Evolutionary conservation across 2,329 filamentous ascomycete species (phyloP).

Genomic region (Verticillium nubilum): DNA sequence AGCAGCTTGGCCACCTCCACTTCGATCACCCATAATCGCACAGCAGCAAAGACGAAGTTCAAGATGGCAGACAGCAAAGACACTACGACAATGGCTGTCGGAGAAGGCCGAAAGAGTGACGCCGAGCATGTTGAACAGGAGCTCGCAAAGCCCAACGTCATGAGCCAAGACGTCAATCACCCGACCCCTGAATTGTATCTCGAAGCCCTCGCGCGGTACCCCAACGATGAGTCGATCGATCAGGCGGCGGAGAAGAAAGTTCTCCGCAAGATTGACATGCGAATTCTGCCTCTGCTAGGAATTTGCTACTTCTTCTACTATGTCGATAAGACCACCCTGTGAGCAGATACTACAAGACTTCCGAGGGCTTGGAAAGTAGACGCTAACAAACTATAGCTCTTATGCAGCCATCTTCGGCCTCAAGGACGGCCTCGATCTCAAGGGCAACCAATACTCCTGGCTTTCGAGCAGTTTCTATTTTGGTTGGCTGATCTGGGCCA

Average conservation of each 20-base stretch:
- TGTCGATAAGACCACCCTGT: conserved; percentile 24
- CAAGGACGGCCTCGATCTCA: conserved; percentile 48
- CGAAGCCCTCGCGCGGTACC: conserved; percentile 28
- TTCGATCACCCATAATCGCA: neutral
- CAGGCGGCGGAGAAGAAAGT: conserved; percentile 24
- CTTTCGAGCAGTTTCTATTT: conserved; percentile 30
- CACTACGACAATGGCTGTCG: neutral
- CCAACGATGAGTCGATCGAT: conserved; percentile 30
- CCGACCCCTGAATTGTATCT: conserved; percentile 23
- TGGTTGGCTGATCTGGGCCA: conserved; percentile 30
- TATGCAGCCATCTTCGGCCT: conserved; percentile 64
- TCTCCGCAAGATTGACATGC: conserved; percentile 29
- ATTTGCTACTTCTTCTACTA: conserved; percentile 37
- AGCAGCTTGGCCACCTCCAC: neutral
- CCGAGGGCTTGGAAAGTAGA: neutral
- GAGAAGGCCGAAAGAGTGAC: conserved; percentile 5
- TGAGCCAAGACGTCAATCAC: conserved; percentile 13
- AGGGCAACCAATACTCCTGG: conserved; percentile 51
- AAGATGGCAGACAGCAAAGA: conserved; percentile 1
- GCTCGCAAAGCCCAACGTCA: conserved; percentile 7
- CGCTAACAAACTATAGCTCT: conserved; percentile 9
- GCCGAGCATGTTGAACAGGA: conserved; percentile 14
- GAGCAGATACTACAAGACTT: neutral
- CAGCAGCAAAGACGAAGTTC: neutral
- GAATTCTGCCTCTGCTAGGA: conserved; percentile 29